These are phyloP conservation scores for Hypomontagnella monticulosa DNA, from an alignment of 495 filamentous ascomycete species.

Conservation along the genomic window DNA sequence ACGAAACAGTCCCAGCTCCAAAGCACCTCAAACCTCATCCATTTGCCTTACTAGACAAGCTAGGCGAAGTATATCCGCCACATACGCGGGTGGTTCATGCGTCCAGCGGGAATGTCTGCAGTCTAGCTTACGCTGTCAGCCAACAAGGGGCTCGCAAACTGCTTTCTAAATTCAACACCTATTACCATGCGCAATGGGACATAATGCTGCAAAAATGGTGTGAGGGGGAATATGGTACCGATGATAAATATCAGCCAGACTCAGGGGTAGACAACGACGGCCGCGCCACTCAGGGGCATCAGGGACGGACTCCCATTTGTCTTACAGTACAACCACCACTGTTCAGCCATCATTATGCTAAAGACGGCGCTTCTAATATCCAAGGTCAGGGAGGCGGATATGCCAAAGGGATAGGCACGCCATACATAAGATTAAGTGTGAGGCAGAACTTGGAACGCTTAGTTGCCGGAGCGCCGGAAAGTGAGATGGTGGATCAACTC, in stretches of 20 bases:
- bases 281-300: not conserved
- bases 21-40: conserved; percentile 56
- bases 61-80: conserved; percentile 50
- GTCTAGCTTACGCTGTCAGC: conserved; percentile 59
- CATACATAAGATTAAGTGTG: conserved; percentile 57
- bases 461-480: conserved; percentile 38
- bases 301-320: conserved; percentile 42
- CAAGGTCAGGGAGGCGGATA: conserved; percentile 56
- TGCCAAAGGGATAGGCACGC: conserved; percentile 51
- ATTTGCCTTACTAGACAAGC: conserved; percentile 52
- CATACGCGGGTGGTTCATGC: conserved; percentile 58
- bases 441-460: conserved; percentile 54
- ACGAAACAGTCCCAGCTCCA: conserved; percentile 52
- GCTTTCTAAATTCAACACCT: conserved; percentile 50
- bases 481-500: conserved; percentile 52
- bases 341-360: conserved; percentile 56
- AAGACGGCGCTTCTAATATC: conserved; percentile 54
- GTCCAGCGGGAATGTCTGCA: conserved; percentile 53
- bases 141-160: conserved; percentile 56
- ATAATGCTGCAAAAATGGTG: conserved; percentile 59
- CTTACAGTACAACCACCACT: conserved; percentile 60
- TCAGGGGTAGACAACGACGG: not conserved
- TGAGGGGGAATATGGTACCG: conserved; percentile 41
- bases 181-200: conserved; percentile 55
- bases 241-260: not conserved